These are phyloP conservation scores for Fusarium napiforme DNA, from an alignment of 2,329 filamentous ascomycete genomes.

Conservation along the genomic window DNA sequence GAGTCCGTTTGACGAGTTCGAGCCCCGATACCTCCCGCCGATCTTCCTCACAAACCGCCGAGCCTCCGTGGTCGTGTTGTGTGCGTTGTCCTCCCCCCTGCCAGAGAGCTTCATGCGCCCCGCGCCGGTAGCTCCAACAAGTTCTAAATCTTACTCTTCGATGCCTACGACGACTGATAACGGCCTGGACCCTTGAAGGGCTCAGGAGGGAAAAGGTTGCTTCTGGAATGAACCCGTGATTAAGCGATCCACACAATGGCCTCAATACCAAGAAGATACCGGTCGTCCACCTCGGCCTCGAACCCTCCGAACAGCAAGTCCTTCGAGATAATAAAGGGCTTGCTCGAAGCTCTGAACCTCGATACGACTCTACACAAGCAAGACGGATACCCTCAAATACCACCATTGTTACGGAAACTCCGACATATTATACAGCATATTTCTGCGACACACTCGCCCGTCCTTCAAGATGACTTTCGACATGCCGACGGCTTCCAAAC, in stretches of 20 bases:
- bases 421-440: slow-evolving; percentile 74
- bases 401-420: slow-evolving; percentile 64
- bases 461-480: slow-evolving; percentile 82
- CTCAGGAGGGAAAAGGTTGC: slow-evolving; percentile 44
- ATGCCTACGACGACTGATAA: slow-evolving; percentile 49
- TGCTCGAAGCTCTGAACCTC: slow-evolving; percentile 61
- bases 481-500: slow-evolving; percentile 81
- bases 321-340: slow-evolving; percentile 65
- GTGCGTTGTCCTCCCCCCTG: slow-evolving; percentile 17
- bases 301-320: slow-evolving; percentile 68
- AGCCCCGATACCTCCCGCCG: neutral
- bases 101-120: slow-evolving; percentile 43
- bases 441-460: slow-evolving; percentile 59
- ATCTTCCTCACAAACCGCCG: neutral
- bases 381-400: slow-evolving; percentile 60
- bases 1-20: neutral
- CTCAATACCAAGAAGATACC: slow-evolving; percentile 65
- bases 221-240: slow-evolving; percentile 44
- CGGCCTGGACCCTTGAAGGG: slow-evolving; percentile 53
- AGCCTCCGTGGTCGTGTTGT: slow-evolving; percentile 16
- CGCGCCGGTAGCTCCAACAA: slow-evolving; percentile 43
- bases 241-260: slow-evolving; percentile 57
- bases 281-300: slow-evolving; percentile 72
- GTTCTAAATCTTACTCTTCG: slow-evolving; percentile 46
- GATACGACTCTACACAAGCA: slow-evolving; percentile 48